These are phyloP conservation scores for Dichotomocladium elegans DNA, from an alignment of 371 early-diverging fungal genomes.

Conservation along the genomic window DNA sequence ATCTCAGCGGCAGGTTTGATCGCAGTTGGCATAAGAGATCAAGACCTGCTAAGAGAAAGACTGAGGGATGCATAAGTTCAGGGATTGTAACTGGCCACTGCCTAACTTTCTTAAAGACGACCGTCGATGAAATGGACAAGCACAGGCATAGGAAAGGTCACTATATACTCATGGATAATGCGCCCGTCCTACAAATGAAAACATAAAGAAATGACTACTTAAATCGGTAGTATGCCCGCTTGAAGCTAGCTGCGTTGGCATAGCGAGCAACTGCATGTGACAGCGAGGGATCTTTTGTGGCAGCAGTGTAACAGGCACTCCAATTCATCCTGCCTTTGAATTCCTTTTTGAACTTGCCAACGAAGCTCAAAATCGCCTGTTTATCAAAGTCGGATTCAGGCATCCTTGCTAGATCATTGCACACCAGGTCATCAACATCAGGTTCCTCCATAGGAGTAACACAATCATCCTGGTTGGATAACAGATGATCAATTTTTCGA, in stretches of 20 bases:
- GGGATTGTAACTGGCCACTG: too few relatives aligned
- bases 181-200: too few relatives aligned
- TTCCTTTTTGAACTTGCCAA: neutral
- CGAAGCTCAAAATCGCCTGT: neutral
- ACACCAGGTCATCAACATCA: neutral
- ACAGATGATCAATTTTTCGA: neutral
- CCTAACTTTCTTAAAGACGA: too few relatives aligned
- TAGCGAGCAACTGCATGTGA: neutral
- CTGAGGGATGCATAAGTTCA: too few relatives aligned
- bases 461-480: neutral
- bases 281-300: neutral
- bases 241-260: neutral
- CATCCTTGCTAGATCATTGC: neutral
- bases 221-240: neutral
- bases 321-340: neutral
- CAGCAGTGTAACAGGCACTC: neutral
- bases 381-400: neutral
- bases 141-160: too few relatives aligned
- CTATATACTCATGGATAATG: too few relatives aligned
- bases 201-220: too few relatives aligned
- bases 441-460: conserved; percentile 6
- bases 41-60: too few relatives aligned
- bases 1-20: too few relatives aligned
- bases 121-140: too few relatives aligned
- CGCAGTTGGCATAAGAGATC: too few relatives aligned